Conservation (phyloP, 2,329 filamentous ascomycete species). For the Pseudogymnoascus sp. region DNA sequence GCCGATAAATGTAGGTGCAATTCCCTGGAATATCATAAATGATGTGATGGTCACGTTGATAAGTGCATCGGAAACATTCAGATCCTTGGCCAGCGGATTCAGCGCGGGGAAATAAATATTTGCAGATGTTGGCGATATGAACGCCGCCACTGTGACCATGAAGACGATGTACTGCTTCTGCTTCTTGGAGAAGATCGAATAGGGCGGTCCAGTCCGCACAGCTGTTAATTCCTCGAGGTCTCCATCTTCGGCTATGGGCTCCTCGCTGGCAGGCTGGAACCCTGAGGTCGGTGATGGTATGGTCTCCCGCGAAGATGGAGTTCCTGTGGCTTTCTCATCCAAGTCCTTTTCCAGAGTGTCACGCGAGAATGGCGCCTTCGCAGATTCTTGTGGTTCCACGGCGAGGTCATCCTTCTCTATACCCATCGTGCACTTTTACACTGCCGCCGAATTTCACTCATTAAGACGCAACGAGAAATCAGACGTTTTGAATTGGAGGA, state of each 20-base stretch:
- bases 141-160: slow-evolving; percentile 41
- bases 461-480: background rate
- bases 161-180: slow-evolving; percentile 43
- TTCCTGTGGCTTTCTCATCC: background rate
- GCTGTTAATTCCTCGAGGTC: slow-evolving; percentile 25
- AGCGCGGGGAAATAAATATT: slow-evolving; percentile 3
- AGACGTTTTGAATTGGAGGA: background rate
- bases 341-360: background rate
- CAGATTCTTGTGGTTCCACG: slow-evolving; percentile 1
- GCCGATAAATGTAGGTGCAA: slow-evolving; percentile 9
- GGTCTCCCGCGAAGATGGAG: background rate
- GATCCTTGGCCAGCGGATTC: background rate
- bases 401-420: background rate
- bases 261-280: slow-evolving; percentile 9
- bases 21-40: slow-evolving; percentile 7
- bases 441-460: background rate
- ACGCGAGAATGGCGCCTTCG: background rate
- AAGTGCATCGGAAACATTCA: slow-evolving; percentile 5
- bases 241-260: slow-evolving; percentile 17
- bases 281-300: background rate
- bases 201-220: slow-evolving; percentile 23
- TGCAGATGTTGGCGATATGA: slow-evolving; percentile 19
- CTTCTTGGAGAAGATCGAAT: slow-evolving; percentile 25
- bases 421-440: background rate
- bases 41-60: slow-evolving; percentile 11